A percentile compares a stretch with the other conserved stretches of the same genome.
Conservation (phyloP, 2,329 filamentous ascomycete species). For the Huntiella bhutanensis region DNA sequence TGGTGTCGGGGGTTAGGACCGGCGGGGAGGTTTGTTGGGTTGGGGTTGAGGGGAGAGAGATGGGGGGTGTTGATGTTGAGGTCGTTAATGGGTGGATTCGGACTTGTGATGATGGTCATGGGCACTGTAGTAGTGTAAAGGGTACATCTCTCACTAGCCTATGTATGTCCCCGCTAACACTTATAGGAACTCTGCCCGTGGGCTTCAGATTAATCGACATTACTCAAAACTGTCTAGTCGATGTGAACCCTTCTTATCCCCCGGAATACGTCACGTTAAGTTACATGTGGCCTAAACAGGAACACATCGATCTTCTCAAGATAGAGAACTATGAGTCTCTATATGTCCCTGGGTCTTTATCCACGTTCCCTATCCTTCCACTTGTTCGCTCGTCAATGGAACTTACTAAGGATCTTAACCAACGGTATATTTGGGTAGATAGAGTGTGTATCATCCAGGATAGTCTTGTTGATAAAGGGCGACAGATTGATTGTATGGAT, state of each 20-base stretch:
- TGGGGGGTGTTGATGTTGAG: no score
- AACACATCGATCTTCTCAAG: neutral
- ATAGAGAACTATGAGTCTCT: neutral
- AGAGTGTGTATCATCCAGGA: conserved; percentile 5
- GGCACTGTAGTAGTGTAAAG: no score
- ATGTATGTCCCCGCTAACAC: neutral
- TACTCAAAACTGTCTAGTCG: neutral
- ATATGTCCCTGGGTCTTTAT: neutral
- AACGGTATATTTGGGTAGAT: conserved; percentile 4
- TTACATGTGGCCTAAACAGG: conserved; percentile 2
- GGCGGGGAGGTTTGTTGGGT: no score
- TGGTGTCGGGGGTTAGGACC: no score
- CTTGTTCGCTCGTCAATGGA: neutral
- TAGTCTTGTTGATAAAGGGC: neutral
- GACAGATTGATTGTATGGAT: conserved; percentile 6
- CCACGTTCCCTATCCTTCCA: neutral
- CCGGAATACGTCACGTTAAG: neutral
- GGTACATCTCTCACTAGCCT: no score
- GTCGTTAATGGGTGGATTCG: no score
- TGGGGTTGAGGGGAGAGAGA: no score
- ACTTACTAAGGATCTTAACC: neutral
- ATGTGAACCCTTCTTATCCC: neutral
- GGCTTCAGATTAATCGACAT: conserved; percentile 6
- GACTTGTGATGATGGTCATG: no score
- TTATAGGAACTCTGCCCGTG: neutral